Base-by-base conservation (phyloP, 2,329 filamentous ascomycete species). In the Fusarium robinianum region DNA sequence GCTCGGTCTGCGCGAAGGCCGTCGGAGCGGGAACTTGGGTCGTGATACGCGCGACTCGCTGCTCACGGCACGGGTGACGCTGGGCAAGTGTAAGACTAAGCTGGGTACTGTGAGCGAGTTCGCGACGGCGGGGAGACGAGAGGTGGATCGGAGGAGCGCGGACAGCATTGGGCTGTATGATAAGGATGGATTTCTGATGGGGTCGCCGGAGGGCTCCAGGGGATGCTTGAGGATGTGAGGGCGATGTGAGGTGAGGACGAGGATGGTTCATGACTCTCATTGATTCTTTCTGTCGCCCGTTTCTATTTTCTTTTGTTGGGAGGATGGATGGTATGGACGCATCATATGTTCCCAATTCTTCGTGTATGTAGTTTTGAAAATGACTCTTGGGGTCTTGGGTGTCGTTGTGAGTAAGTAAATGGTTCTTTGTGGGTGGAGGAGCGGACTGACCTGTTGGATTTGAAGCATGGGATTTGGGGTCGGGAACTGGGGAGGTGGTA, bases 151-250 rank as follows among this genome's bases (percentile, higher is more conserved):
- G 1, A 51, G 48, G 14, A 72, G 71, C 11, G 57, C 63, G 1
- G 71, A 73, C 14, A 75, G 70, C 22, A 44, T 72, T 19, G 70
- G 69, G 2, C 38, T 74, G 34, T 77, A 77, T 47, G 73, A 76
- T 46, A 59, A 66, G 34, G 71, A 76, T 18, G 74, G 73, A 2
- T 76, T 76, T 36, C 53, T 76, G 44, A 64, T 71, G 46, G 61
- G 63, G 19, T 72, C 72, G 17, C 73, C 72, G 3, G 68, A 68
- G 46, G 60, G 66, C 11, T 22, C 48, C n/a, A 51, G 53, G 31
- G 56, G 55, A 24, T 45, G 35, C 21, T 36, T 64, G 52, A 61
- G 64, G 38, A 61, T 66, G 51, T 68, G 51, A 59, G 17, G 32
- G 18, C 17, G 23, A n/a, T 21, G 14, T 7, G 22, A 33, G 26